Conservation (phyloP, 768 basidiomycete genomes). For the Arthromyces matolae region DNA sequence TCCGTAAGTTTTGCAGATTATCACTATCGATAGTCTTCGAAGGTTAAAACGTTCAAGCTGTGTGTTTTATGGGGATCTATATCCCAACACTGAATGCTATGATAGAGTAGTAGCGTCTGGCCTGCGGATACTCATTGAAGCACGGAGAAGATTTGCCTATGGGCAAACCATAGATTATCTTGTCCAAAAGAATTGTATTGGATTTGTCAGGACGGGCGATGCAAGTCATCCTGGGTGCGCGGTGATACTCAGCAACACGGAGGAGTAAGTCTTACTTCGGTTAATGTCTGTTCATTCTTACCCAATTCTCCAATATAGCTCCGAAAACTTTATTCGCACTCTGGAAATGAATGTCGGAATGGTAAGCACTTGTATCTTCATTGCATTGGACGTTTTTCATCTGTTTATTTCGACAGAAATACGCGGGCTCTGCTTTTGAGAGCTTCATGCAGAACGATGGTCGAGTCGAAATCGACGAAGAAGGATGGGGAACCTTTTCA, state of each 20-base stretch:
- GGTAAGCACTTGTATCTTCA: slow-evolving; percentile 35
- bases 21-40: neutral
- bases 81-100: slow-evolving; percentile 67
- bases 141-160: slow-evolving; percentile 65
- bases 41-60: slow-evolving; percentile 45
- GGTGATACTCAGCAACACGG: slow-evolving; percentile 66
- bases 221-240: slow-evolving; percentile 54
- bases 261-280: slow-evolving; percentile 27
- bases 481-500: slow-evolving; percentile 68
- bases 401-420: slow-evolving; percentile 21
- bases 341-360: slow-evolving; percentile 66
- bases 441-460: slow-evolving; percentile 47
- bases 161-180: slow-evolving; percentile 63
- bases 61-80: slow-evolving; percentile 85
- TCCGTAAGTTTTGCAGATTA: slow-evolving; percentile 53
- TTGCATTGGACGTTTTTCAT: neutral
- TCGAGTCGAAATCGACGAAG: slow-evolving; percentile 39
- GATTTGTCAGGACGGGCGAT: slow-evolving; percentile 70
- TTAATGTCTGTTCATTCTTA: neutral
- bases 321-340: slow-evolving; percentile 34
- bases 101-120: slow-evolving; percentile 47
- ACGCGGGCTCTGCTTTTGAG: slow-evolving; percentile 39
- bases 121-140: slow-evolving; percentile 52
- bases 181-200: slow-evolving; percentile 59
- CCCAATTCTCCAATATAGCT: slow-evolving; percentile 19